Evolutionary conservation across 2,329 filamentous ascomycete genomes (phyloP), one percentile per base, ranked within the genome.

Genomic region (Shiraia sp.): DNA sequence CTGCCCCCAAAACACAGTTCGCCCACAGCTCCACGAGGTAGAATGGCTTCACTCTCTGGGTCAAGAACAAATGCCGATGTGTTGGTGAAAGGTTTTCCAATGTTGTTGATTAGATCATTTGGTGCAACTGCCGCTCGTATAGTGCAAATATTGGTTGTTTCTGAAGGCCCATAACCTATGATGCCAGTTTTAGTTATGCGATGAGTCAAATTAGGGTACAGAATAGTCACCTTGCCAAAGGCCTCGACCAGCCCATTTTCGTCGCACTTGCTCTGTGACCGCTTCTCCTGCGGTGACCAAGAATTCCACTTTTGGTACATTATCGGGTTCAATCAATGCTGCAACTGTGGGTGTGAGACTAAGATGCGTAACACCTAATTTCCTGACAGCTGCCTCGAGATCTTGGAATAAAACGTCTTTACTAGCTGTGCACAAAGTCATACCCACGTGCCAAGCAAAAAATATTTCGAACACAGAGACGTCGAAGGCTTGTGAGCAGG

Each of bases 391-490:
- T 14, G 72, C 66, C 63, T 90, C 87, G 7, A 95, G 72, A 54
- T 95, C 83, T 27, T 76, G 76, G 56, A 92, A 89, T 0, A 95
- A 70, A 2, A 81, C 78, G 54, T 93, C 87, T 53, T 91, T 90
- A 0, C 76, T 79, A 0, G 83, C 86, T 2, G 87, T 81, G 60
- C 88, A 95, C 10, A 96, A 74, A 46, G 85, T 87, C 74, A 92
- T 88, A 3, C 89, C 89, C 24, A 78, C 77, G 32, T 80, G 79
- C 86, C 90, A 95, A 0, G 89, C 76, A 56, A 89, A 95, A 64
- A 95, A 92, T 10, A 95, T 91, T 59, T 95, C 90, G 61, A 95
- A 95, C 0, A 95, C 87, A 0, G 89, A 95, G 2, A 95, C 79
- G 59, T 95, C 88, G 60, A 95, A 95, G 0, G 86, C 86, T 59